Evolutionary conservation across 2,329 filamentous ascomycete species (phyloP), one percentile per base, ranked within the genome.

Genomic region (Calonectria naviculata): DNA sequence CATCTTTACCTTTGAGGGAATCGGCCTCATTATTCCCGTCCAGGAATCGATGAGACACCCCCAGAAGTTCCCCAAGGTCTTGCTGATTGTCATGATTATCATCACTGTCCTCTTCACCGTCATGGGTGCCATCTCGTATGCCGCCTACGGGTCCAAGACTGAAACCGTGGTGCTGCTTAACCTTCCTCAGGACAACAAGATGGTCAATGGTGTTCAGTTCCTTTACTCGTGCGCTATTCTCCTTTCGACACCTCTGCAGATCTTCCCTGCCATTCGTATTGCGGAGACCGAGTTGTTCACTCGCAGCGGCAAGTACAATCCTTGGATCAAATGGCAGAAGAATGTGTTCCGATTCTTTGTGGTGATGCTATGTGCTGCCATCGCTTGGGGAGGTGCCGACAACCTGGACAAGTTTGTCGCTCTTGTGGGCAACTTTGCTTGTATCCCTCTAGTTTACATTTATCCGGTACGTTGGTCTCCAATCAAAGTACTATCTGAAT

Each of bases 291-390:
- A 95, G 75, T 88, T 98, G 8, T 99, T 98, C 83, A 97, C 94
- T 28, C 90, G 93, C 80, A 98, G 95, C 73, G 95, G 97, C 77
- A 99, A 99, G 84, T 98, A 98, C 85, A 98, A 98, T 81, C 95
- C 95, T 0, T 97, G 94, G 81, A 97, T 99, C 87, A 99, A 99
- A 87, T 99, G 97, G 97, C 94, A 98, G 88, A 99, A 99, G 91
- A 99, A 99, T 78, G 87, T 93, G 38, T 99, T 98, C 87, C 93
- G 97, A 66, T 99, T 98, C 87, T 92, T 96, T 80, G 91, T 98
- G 73, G 97, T 98, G 62, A 90, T 94, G 79, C 84, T 97, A 28
- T 98, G 97, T 80, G 94, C 95, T 0, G 84, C 92, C 70, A 93
- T 99, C 75, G 96, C 96, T 2, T 99, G 95, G 95, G 92, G 93